Evolutionary conservation across 768 basidiomycete species (phyloP).

Genomic region (Tubosaeta sp.): DNA sequence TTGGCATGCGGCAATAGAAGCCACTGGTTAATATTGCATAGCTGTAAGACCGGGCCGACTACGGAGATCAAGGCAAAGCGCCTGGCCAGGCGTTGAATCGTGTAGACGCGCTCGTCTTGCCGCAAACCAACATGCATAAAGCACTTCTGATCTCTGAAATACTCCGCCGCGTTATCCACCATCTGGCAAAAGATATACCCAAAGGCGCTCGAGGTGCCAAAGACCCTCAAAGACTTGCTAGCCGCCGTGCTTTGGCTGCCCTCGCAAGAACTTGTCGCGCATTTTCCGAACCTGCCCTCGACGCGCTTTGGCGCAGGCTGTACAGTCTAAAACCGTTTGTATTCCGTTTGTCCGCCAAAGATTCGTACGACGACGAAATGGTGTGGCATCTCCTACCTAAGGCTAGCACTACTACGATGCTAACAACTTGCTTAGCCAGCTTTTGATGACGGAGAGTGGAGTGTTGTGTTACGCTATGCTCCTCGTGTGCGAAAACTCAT

Average conservation of each 20-base stretch:
- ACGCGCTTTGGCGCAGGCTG: slow-evolving; percentile 11
- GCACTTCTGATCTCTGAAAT: not conserved
- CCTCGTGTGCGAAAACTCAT: not conserved
- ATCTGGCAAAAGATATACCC: not conserved
- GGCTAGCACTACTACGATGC: not conserved
- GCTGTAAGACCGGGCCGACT: too few species aligned
- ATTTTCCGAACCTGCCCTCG: slow-evolving; percentile 6
- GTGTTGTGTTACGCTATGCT: not conserved
- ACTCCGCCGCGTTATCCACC: not conserved
- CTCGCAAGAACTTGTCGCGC: not conserved
- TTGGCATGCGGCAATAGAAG: too few species aligned
- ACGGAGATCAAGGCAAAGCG: too few species aligned
- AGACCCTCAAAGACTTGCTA: too few species aligned
- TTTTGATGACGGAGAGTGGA: not conserved
- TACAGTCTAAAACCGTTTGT: slow-evolving; percentile 4
- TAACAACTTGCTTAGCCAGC: not conserved
- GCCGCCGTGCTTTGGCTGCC: not conserved
- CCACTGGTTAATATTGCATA: too few species aligned
- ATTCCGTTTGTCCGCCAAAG: too few species aligned
- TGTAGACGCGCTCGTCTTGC: too few species aligned
- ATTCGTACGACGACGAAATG: not conserved
- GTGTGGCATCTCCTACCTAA: not conserved
- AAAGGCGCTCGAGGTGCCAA: too few species aligned
- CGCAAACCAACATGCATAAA: not conserved
- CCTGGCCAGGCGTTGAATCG: too few species aligned